Evolutionary conservation across 176 grass and related monocot genomes (phyloP).

Genomic region (Lolium rigidum): DNA sequence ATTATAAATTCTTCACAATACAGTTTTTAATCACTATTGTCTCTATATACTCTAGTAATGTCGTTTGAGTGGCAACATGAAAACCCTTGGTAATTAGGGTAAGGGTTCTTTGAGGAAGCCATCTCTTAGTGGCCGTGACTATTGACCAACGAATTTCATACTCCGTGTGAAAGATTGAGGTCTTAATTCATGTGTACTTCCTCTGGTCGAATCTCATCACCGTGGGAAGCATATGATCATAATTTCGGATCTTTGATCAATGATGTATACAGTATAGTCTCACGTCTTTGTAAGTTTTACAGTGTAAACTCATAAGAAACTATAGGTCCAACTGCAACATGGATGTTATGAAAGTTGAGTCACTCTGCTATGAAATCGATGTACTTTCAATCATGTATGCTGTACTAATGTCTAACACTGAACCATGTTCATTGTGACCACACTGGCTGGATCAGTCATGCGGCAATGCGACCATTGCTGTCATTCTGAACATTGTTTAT

Average conservation of each 20-base stretch:
- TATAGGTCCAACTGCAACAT: conserved; percentile 5
- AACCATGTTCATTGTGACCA: conserved; percentile 10
- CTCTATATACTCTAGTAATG: not conserved
- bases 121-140: not conserved
- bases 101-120: not conserved
- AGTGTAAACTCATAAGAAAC: not conserved
- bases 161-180: not conserved
- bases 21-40: not conserved
- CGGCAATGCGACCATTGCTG: not conserved
- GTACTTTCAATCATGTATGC: not conserved
- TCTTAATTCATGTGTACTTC: conserved; percentile 31
- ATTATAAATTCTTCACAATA: not conserved
- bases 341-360: conserved; percentile 7
- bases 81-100: not conserved
- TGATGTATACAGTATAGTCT: not conserved
- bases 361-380: not conserved
- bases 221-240: conserved; percentile 5
- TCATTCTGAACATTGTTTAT: conserved; percentile 11
- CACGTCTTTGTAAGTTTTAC: conserved; percentile 8
- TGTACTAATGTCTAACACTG: conserved; percentile 9
- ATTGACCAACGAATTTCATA: not conserved
- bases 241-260: conserved; percentile 7
- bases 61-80: not conserved
- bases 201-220: not conserved
- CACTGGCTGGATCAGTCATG: not conserved